A percentile compares a stretch with the other conserved stretches of the same genome.
Evolutionary conservation across 495 filamentous ascomycete species (phyloP).

Genomic region (Penicillium nucicola): DNA sequence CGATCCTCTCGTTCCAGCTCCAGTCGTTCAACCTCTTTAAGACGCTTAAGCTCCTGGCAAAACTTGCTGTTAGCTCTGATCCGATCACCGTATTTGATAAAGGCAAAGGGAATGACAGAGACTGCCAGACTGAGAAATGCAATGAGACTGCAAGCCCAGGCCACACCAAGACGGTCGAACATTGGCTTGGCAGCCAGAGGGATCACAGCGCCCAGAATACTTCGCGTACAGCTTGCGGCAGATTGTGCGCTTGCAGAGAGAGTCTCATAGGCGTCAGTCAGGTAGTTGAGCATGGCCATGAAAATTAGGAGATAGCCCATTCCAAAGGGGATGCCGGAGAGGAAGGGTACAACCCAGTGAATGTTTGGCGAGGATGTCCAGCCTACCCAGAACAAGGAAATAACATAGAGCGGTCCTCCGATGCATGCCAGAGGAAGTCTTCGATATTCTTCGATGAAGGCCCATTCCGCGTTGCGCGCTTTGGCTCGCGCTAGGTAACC

Average conservation of each 20-base stretch:
- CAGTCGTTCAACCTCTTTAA: constrained; percentile 24
- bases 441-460: constrained; percentile 37
- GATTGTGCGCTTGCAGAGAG: constrained; percentile 42
- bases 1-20: constrained; percentile 19
- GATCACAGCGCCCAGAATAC: constrained; percentile 38
- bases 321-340: constrained; percentile 37
- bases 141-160: constrained; percentile 42
- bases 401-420: constrained; percentile 36
- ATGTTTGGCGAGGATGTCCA: constrained; percentile 36
- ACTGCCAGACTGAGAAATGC: constrained; percentile 38
- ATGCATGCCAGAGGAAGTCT: constrained; percentile 40
- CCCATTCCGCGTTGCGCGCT: constrained; percentile 32
- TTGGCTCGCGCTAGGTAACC: constrained; percentile 33
- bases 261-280: constrained; percentile 44
- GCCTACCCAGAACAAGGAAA: constrained; percentile 39
- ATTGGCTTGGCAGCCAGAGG: constrained; percentile 41
- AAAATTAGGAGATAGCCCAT: constrained; percentile 42
- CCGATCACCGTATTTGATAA: constrained; percentile 34
- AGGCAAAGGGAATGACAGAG: constrained; percentile 33
- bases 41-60: constrained; percentile 36
- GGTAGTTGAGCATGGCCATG: constrained; percentile 47
- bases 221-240: constrained; percentile 38
- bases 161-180: constrained; percentile 37
- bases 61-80: constrained; percentile 37
- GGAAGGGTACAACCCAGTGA: constrained; percentile 39